phyloP scores from a whole-genome alignment of 306 rosid genomes.

The Benincasa hispida region DNA sequence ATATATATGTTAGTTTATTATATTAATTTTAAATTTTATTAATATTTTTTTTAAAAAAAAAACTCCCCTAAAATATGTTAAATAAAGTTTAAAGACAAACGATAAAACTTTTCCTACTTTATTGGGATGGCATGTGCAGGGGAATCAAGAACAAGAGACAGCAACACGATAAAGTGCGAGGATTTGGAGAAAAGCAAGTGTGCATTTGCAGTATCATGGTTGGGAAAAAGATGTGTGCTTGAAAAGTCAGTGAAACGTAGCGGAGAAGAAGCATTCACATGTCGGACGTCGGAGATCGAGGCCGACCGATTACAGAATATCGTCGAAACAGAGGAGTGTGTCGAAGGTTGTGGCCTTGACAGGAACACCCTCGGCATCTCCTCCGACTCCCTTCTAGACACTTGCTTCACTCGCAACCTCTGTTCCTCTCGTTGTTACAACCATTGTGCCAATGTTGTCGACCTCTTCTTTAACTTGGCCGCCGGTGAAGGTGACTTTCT shows the following conservation, averaged over 20 bases:
- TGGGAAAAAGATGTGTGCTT: slow-evolving; percentile 62
- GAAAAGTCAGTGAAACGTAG: slow-evolving; percentile 54
- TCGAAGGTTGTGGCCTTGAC: slow-evolving; percentile 59
- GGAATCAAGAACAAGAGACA: not conserved
- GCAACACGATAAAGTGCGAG: not conserved
- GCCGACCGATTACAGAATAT: slow-evolving; percentile 51
- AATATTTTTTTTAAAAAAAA: too few relatives aligned
- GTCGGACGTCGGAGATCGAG: slow-evolving; percentile 59
- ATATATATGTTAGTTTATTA: too few relatives aligned
- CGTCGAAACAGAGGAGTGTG: slow-evolving; percentile 48
- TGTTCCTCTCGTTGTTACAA: slow-evolving; percentile 64
- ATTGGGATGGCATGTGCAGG: not conserved
- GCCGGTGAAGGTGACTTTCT: slow-evolving; percentile 61
- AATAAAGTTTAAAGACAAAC: too few relatives aligned
- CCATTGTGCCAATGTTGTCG: slow-evolving; percentile 57
- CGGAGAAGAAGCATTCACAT: slow-evolving; percentile 59
- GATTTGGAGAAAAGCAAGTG: slow-evolving; percentile 14
- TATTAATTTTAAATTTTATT: too few relatives aligned
- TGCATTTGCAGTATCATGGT: slow-evolving; percentile 57
- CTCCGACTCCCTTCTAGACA: slow-evolving; percentile 56
- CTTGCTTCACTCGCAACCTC: slow-evolving; percentile 40
- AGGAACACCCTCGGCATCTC: slow-evolving; percentile 60
- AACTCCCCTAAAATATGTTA: too few relatives aligned
- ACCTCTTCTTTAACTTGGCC: slow-evolving; percentile 73
- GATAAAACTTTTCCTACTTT: too few relatives aligned